A percentile compares a stretch with the other conserved stretches of the same genome.
Conservation (phyloP, 768 basidiomycete genomes). For the Solioccasus polychromus region DNA sequence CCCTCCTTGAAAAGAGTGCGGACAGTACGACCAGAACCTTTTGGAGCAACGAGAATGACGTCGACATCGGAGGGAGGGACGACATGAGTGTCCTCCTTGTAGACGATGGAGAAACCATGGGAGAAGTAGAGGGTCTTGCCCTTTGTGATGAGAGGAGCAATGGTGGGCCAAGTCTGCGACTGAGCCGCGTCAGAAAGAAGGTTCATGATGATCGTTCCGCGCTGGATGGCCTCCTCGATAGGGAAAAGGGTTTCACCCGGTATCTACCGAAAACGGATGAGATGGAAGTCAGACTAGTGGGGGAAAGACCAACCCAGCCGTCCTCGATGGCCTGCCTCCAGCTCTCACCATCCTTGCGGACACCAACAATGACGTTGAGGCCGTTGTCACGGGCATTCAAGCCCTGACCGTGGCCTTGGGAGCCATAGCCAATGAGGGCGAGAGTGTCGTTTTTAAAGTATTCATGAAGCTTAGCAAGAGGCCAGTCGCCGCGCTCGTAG, state of each 20-base stretch:
- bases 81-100: conserved; percentile 95
- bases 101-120: conserved; percentile 98
- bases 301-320: conserved; percentile 72
- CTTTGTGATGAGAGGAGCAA: conserved; percentile 96
- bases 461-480: conserved; percentile 94
- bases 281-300: not conserved
- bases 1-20: conserved; percentile 99
- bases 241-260: conserved; percentile 97
- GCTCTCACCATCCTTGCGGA: conserved; percentile 93
- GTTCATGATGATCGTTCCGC: conserved; percentile 99
- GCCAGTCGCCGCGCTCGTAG: conserved; percentile 98
- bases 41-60: conserved; percentile 98
- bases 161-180: conserved; percentile 86
- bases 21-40: conserved; percentile 98
- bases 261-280: conserved; percentile 44
- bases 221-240: conserved; percentile 95
- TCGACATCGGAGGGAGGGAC: conserved; percentile 91
- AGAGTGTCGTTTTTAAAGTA: conserved; percentile 99
- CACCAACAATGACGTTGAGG: conserved; percentile 97
- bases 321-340: conserved; percentile 96
- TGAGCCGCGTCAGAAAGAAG: conserved; percentile 99
- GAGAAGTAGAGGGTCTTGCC: conserved; percentile 99
- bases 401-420: conserved; percentile 98
- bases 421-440: conserved; percentile 98
- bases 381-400: conserved; percentile 99